These are phyloP conservation scores for Citrus australasica DNA, from an alignment of 345 rosid species.

Conservation along the genomic window DNA sequence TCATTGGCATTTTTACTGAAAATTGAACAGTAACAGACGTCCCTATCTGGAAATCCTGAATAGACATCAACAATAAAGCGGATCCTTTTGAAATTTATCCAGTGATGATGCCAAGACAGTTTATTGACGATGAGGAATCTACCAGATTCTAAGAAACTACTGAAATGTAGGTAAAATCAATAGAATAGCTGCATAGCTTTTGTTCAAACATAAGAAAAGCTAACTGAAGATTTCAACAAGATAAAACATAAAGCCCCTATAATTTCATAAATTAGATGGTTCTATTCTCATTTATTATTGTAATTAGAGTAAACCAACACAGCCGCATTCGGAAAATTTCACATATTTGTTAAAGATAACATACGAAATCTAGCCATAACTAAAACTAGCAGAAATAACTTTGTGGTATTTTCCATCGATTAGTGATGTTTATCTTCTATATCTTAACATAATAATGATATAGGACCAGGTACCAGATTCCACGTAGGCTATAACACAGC, in stretches of 20 bases:
- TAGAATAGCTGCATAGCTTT: not conserved
- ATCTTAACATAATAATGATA: not conserved
- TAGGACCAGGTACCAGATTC: not conserved
- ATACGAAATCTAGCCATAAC: not conserved
- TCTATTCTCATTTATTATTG: not conserved
- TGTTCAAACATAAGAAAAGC: not conserved
- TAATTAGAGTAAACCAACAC: not conserved
- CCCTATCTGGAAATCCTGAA: not conserved
- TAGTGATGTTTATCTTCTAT: conserved; percentile 8
- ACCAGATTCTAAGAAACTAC: not conserved
- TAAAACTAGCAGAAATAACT: not conserved
- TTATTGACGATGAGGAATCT: not conserved
- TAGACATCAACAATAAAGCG: not conserved
- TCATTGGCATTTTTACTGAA: not conserved
- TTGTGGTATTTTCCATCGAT: not conserved
- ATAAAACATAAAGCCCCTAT: not conserved
- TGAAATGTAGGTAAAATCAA: not conserved
- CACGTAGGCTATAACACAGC: not conserved
- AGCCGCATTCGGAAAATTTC: not conserved
- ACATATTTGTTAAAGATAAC: not conserved
- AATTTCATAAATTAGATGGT: not conserved
- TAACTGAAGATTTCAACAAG: not conserved
- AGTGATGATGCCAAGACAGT: not conserved
- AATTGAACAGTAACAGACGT: not conserved
- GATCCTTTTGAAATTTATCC: not conserved